Evolutionary conservation across 2,329 filamentous ascomycete genomes (phyloP).

Genomic region (Scedosporium dehoogii): DNA sequence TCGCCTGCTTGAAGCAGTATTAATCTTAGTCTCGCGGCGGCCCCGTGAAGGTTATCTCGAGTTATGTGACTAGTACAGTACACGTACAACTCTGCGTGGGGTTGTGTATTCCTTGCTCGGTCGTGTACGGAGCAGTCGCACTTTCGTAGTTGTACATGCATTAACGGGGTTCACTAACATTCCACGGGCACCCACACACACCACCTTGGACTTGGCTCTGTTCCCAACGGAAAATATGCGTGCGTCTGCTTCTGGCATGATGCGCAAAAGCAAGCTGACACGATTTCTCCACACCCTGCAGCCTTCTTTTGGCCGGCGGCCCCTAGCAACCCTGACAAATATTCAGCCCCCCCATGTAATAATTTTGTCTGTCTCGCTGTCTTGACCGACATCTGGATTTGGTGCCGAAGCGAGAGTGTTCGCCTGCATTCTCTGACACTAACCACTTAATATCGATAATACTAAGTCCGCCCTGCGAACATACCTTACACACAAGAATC

Average conservation of each 20-base stretch:
- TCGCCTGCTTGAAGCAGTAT: not conserved
- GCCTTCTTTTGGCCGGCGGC: not conserved
- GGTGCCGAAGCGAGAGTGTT: not conserved
- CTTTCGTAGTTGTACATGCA: not conserved
- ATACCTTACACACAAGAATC: not conserved
- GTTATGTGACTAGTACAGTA: not conserved
- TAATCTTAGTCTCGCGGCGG: no score
- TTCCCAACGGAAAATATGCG: not conserved
- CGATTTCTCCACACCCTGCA: constrained; percentile 1
- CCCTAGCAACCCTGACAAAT: not conserved
- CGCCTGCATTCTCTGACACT: not conserved
- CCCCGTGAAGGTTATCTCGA: not conserved
- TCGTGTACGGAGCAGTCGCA: no score
- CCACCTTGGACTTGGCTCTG: not conserved
- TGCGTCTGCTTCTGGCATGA: not conserved
- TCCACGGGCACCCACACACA: not conserved
- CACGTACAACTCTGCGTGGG: not conserved
- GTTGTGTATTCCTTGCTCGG: not conserved
- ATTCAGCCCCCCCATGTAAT: not conserved
- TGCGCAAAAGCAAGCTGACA: not conserved
- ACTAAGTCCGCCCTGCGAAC: not conserved
- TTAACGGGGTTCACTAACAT: not conserved
- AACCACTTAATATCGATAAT: not conserved
- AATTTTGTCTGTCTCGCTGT: not conserved
- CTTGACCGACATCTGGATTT: constrained; percentile 5